phyloP scores from a whole-genome alignment of 1,284 basidiomycete genomes.

The Thelephora terrestris region DNA sequence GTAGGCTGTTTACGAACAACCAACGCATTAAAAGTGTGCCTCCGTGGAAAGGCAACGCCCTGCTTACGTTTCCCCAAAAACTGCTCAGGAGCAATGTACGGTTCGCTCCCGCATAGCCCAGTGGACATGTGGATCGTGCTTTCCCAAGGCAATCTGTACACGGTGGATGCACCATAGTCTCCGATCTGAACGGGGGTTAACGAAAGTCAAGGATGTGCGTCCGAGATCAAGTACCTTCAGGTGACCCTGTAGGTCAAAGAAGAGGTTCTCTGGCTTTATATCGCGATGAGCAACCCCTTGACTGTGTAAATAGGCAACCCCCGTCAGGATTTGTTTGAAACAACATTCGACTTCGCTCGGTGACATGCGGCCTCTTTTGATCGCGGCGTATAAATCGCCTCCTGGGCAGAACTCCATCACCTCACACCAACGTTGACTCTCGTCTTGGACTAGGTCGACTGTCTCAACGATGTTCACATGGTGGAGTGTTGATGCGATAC shows the following conservation, averaged over 20 bases:
- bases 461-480: constrained; percentile 98
- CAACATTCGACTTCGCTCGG: constrained; percentile 93
- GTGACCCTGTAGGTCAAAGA: constrained; percentile 88
- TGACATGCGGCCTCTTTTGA: constrained; percentile 96
- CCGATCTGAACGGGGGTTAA: constrained; percentile 58
- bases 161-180: constrained; percentile 97
- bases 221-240: constrained; percentile 59
- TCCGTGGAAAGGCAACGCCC: constrained; percentile 16
- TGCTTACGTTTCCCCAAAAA: constrained; percentile 91
- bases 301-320: constrained; percentile 84
- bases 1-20: constrained; percentile 57
- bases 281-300: constrained; percentile 98
- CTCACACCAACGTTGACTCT: constrained; percentile 95
- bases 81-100: constrained; percentile 97
- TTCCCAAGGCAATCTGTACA: constrained; percentile 98
- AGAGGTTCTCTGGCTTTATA: constrained; percentile 96
- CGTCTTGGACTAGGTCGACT: constrained; percentile 97
- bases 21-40: constrained; percentile 18
- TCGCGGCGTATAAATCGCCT: constrained; percentile 93
- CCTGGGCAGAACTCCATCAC: constrained; percentile 99
- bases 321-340: constrained; percentile 93
- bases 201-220: constrained; percentile 1
- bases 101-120: constrained; percentile 94
- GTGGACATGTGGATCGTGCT: constrained; percentile 94
- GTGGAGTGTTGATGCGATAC: constrained; percentile 95